phyloP scores from a whole-genome alignment of 2,329 filamentous ascomycete species.

The Neonectria magnoliae region DNA sequence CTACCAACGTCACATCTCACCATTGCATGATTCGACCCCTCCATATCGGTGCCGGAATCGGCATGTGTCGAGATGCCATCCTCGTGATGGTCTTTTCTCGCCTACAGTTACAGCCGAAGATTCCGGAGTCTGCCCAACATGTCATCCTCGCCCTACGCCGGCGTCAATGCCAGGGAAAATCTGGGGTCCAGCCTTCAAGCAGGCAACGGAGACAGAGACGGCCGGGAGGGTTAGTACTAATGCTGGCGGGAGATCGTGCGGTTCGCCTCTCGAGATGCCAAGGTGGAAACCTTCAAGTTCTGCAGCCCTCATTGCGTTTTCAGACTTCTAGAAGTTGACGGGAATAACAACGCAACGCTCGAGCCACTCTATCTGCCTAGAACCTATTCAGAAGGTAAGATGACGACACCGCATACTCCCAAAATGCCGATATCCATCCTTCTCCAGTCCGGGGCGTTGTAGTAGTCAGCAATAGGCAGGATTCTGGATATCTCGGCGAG shows the following conservation, averaged over 20 bases:
- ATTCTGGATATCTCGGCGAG: conserved; percentile 16
- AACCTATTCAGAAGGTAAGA: conserved; percentile 11
- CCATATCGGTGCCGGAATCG: background rate
- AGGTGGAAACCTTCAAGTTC: conserved; percentile 19
- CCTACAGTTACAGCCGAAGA: conserved; percentile 6
- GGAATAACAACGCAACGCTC: conserved; percentile 20
- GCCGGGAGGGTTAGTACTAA: background rate
- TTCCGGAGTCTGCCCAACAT: conserved; percentile 6
- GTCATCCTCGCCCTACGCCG: conserved; percentile 10
- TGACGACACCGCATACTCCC: conserved; percentile 17
- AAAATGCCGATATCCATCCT: conserved; percentile 22
- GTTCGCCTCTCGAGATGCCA: conserved; percentile 11
- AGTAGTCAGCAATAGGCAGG: background rate
- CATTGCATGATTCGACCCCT: background rate
- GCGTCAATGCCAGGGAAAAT: background rate
- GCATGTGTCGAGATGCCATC: background rate
- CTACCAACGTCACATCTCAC: background rate
- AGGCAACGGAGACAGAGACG: background rate
- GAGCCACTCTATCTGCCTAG: conserved; percentile 4
- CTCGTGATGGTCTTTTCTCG: background rate
- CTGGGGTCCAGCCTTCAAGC: background rate
- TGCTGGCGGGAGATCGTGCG: conserved; percentile 6
- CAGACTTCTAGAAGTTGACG: conserved; percentile 25
- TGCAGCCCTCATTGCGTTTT: conserved; percentile 16
- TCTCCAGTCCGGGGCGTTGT: background rate